Evolutionary conservation across 2,329 filamentous ascomycete genomes (phyloP), one percentile per base, ranked within the genome.

Genomic region (Ascosphaera acerosa): DNA sequence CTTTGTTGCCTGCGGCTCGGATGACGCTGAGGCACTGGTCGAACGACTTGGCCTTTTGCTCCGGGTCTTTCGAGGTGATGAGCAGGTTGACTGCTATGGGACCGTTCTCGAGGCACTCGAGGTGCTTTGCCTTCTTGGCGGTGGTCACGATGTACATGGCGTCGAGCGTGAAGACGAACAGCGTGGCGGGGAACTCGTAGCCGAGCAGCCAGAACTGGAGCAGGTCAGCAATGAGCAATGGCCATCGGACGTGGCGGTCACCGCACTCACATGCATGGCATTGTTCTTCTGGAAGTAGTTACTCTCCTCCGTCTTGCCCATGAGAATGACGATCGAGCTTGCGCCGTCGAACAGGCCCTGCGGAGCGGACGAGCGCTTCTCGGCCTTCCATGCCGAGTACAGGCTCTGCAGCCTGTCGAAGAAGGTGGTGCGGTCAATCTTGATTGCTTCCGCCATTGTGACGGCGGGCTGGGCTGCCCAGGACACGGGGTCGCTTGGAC

Each of bases 111-210:
- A 97, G 63, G 40, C 76, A 72, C 45, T 92, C 81, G 28, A 97
- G 63, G 53, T 94, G 82, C 47, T 90, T 84, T 16, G 87, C 82
- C 69, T 97, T 97, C 58, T 97, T 97, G 35, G 78, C 74, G 4
- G 87, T 97, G 4, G 87, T 97, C 40, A 97, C 70, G 36, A 94
- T 74, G 55, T 87, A 89, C 43, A 94, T 62, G 29, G 70, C 70
- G 37, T 94, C 87, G 37, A 72, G 59, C 1, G 84, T 94, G 50
- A 97, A 71, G 32, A 97, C 64, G 61, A 97, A 80, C 39, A 97
- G 61, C 0, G 87, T 97, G 23, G 84, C 82, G 19, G 87, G 87
- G 47, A 97, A 97, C 52, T 97, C 87, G 61, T 97, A 97, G 44
- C 87, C 87, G 38, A 97, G 67, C 33, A 97, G 64, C 89, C 89